Evolutionary conservation across 345 rosid genomes (phyloP).

Genomic region (Populus euphratica): DNA sequence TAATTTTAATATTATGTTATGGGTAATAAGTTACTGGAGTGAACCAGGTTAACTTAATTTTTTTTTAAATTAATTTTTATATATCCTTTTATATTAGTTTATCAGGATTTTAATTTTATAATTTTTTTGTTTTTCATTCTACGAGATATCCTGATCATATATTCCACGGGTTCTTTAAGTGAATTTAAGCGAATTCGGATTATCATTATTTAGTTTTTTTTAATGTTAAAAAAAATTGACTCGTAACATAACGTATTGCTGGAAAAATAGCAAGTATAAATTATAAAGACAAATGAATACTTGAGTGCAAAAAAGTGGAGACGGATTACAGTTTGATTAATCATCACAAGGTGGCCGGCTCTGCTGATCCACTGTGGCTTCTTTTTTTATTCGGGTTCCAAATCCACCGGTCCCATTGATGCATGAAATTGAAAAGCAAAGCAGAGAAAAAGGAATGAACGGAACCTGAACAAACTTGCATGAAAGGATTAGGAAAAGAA

Average conservation of each 20-base stretch:
- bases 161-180: no score
- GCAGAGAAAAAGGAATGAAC: not conserved
- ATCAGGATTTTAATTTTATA: fast-evolving
- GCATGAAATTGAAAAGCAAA: not conserved
- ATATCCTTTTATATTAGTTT: no score
- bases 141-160: no score
- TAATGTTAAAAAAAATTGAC: no score
- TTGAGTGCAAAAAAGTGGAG: not conserved
- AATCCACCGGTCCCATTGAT: not conserved
- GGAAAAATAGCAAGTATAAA: no score
- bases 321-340: not conserved
- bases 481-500: slow-evolving; percentile 46
- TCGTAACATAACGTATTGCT: no score
- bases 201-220: no score
- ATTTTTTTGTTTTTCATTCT: no score
- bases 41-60: no score
- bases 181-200: no score
- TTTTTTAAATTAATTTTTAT: no score
- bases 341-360: not conserved
- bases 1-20: fast-evolving
- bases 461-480: slow-evolving; percentile 46
- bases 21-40: no score
- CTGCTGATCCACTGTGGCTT: not conserved
- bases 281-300: not conserved
- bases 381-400: not conserved